phyloP scores from a whole-genome alignment of 345 rosid species.

The Cardiospermum halicacabum region DNA sequence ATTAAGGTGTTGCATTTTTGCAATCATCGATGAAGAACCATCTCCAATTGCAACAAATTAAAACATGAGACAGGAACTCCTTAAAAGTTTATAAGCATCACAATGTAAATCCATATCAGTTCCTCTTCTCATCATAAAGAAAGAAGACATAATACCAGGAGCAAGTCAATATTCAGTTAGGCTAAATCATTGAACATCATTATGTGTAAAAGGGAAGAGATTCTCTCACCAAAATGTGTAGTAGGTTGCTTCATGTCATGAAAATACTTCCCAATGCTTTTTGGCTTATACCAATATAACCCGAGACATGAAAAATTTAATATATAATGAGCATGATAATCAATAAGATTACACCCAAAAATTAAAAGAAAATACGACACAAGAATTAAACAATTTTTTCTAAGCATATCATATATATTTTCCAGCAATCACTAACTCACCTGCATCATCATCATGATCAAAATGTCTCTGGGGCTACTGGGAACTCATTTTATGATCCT shows the following conservation, averaged over 20 bases:
- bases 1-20: constrained; percentile 51
- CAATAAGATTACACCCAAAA: not conserved
- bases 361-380: not conserved
- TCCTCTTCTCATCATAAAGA: not conserved
- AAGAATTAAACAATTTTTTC: too few species aligned
- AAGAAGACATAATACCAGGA: not conserved
- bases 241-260: not conserved
- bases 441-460: constrained; percentile 63
- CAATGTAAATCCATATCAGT: not conserved
- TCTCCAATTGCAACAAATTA: constrained; percentile 54
- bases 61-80: constrained; percentile 4
- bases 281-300: not conserved
- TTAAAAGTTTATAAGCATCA: constrained; percentile 4
- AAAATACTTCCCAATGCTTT: not conserved
- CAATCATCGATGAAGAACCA: constrained; percentile 42
- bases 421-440: constrained; percentile 28
- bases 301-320: not conserved
- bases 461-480: constrained; percentile 55
- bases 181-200: not conserved
- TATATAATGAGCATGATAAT: not conserved
- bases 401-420: not conserved
- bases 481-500: constrained; percentile 42
- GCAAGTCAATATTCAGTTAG: not conserved
- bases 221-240: not conserved
- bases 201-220: not conserved